Evolutionary conservation across 192 early-diverging fungal genomes (phyloP).

Genomic region (Backusella psychrophila): DNA sequence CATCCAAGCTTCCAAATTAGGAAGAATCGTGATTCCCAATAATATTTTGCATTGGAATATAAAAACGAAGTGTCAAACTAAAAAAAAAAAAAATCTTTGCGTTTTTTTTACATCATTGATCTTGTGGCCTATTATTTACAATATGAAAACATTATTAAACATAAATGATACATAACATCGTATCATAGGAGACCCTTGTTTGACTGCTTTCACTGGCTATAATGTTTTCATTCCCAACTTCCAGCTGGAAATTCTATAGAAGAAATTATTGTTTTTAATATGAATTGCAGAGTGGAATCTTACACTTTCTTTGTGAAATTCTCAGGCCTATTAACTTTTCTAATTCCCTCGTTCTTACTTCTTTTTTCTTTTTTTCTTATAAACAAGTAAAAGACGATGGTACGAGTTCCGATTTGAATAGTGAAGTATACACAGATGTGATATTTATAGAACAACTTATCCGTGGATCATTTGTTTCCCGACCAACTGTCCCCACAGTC

Average conservation of each 20-base stretch:
- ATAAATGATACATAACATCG: not conserved
- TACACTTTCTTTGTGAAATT: not conserved
- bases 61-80: slow-evolving; percentile 1
- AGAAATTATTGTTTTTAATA: not conserved
- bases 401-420: not conserved
- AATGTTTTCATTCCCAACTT: slow-evolving; percentile 2
- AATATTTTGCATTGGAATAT: not conserved
- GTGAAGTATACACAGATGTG: not conserved
- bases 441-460: not conserved
- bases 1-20: not conserved
- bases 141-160: not conserved
- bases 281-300: not conserved
- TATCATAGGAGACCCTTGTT: slow-evolving; percentile 1
- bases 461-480: slow-evolving; percentile 3
- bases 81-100: not conserved
- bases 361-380: not conserved
- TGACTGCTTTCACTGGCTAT: not conserved
- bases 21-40: not conserved
- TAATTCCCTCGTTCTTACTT: not conserved
- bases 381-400: not conserved
- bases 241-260: not conserved
- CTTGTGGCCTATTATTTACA: not conserved
- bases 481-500: not conserved
- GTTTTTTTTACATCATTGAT: not conserved
- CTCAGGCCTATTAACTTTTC: not conserved